Evolutionary conservation across 2,329 filamentous ascomycete genomes (phyloP), one percentile per base, ranked within the genome.

Genomic region (Aspergillus ruber): DNA sequence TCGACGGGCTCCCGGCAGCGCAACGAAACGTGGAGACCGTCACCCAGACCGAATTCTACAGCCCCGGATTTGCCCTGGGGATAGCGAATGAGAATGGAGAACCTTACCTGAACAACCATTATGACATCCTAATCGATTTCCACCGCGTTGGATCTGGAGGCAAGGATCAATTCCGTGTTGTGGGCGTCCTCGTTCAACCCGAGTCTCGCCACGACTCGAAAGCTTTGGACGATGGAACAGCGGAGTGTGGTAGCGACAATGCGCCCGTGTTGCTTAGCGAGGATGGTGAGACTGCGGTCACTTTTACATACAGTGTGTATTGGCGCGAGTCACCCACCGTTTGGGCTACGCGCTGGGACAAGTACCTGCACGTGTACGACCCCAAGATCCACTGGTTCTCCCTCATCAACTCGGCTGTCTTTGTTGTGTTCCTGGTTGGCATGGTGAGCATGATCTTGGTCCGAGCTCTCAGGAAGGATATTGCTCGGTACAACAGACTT

Each of bases 301-400:
- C 83, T 2, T 98, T 88, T 74, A 95, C 90, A 4, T 98, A 98
- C 73, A 89, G 86, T 56, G 88, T 97, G 12, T 86, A 85, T 69
- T 98, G 93, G 93, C 80, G 79, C 48, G 81, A 83, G 56, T 96
- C 90, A 0, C 64, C 78, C 1, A 97, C 90, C 1, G 88, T 86
- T 1, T 98, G 95, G 85, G 93, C 93, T 23, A 98, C 93, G 10
- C 82, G 93, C 55, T 98, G 93, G 93, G 93, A 98, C 76, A 97
- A 95, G 71, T 97, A 97, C 66, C 79, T 98, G 32, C 91, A 97
- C 63, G 91, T 98, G 25, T 94, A 90, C 64, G 90, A 97, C 67
- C 90, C 93, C 45, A 94, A 93, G 75, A 97, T 98, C 59, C 93
- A 98, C 69, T 98, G 93, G 93, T 95, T 97, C 74, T 96, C 90